phyloP scores from a whole-genome alignment of 2,329 filamentous ascomycete genomes.

The Eutypa lata region DNA sequence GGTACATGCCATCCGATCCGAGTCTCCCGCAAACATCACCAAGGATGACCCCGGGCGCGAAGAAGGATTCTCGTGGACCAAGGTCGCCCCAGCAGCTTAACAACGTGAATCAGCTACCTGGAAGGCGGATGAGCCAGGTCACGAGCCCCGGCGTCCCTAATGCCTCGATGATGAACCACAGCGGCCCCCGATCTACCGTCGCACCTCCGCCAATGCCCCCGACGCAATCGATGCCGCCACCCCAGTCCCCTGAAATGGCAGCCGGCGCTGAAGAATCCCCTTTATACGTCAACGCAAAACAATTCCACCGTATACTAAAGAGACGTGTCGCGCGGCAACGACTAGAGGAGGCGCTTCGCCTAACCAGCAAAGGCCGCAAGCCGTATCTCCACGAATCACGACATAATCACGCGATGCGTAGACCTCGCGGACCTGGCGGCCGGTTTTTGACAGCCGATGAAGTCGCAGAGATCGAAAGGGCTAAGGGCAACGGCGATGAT shows the following conservation, averaged over 20 bases:
- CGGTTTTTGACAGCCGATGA: constrained; percentile 96
- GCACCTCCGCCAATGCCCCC: constrained; percentile 59
- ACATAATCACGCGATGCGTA: constrained; percentile 96
- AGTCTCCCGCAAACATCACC: constrained; percentile 71
- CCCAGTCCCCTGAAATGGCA: constrained; percentile 77
- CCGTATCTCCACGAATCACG: constrained; percentile 96
- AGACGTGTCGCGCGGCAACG: constrained; percentile 88
- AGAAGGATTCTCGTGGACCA: constrained; percentile 68
- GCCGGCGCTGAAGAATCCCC: constrained; percentile 81
- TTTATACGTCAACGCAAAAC: constrained; percentile 96
- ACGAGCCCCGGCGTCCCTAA: constrained; percentile 72
- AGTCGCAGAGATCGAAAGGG: constrained; percentile 82
- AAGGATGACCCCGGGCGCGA: constrained; percentile 65
- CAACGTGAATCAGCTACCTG: constrained; percentile 56
- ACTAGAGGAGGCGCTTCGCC: constrained; percentile 83
- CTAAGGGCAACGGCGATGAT: constrained; percentile 42
- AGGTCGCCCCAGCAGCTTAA: constrained; percentile 74
- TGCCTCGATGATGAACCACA: constrained; percentile 73
- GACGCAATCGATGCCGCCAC: constrained; percentile 63
- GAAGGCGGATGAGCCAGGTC: constrained; percentile 72
- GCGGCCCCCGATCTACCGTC: constrained; percentile 46
- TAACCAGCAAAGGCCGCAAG: constrained; percentile 94
- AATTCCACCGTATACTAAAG: constrained; percentile 96
- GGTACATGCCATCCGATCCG: constrained; percentile 69
- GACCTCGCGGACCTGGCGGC: constrained; percentile 88